Percentiles rank a stretch among this genome's conserved stretches.
phyloP scores from a whole-genome alignment of 805 yeast species.

The Nakazawaea ernobii region DNA sequence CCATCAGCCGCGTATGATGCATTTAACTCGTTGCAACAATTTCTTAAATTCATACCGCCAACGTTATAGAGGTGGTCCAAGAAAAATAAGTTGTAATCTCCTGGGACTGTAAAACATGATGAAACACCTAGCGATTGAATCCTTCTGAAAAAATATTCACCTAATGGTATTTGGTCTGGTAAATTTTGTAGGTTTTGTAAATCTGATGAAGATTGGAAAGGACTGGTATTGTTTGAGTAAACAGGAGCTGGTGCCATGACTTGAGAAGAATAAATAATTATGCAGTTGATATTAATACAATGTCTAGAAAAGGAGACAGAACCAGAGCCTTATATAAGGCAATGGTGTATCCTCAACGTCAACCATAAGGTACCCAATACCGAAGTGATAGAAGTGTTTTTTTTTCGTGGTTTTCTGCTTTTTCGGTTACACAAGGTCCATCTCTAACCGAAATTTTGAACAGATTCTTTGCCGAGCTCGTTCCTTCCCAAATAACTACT shows the following conservation, averaged over 20 bases:
- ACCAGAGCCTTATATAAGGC: no score
- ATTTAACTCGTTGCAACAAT: slow-evolving; percentile 84
- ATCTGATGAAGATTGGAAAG: background rate
- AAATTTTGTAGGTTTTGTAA: background rate
- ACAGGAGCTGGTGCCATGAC: slow-evolving; percentile 8
- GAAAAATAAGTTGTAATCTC: slow-evolving; percentile 64
- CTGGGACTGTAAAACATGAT: slow-evolving; percentile 74
- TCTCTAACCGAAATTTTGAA: background rate
- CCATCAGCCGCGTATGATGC: slow-evolving; percentile 92
- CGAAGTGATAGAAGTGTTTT: no score
- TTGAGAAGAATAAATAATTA: background rate
- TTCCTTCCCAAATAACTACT: background rate
- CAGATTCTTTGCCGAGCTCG: no score
- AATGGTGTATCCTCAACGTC: no score
- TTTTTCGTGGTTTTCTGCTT: background rate
- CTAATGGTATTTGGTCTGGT: slow-evolving; percentile 38
- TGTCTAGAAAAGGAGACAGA: background rate
- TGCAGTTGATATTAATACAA: background rate
- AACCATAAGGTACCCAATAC: no score
- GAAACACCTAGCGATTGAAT: slow-evolving; percentile 49
- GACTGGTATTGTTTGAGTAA: slow-evolving; percentile 1
- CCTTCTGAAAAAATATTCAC: slow-evolving; percentile 61
- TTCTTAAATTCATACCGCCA: slow-evolving; percentile 59
- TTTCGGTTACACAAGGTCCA: slow-evolving; percentile 2
- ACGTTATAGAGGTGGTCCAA: slow-evolving; percentile 61